Evolutionary conservation across 1,284 basidiomycete genomes (phyloP), one percentile per base, ranked within the genome.

Genomic region (Takashimella tepidaria): DNA sequence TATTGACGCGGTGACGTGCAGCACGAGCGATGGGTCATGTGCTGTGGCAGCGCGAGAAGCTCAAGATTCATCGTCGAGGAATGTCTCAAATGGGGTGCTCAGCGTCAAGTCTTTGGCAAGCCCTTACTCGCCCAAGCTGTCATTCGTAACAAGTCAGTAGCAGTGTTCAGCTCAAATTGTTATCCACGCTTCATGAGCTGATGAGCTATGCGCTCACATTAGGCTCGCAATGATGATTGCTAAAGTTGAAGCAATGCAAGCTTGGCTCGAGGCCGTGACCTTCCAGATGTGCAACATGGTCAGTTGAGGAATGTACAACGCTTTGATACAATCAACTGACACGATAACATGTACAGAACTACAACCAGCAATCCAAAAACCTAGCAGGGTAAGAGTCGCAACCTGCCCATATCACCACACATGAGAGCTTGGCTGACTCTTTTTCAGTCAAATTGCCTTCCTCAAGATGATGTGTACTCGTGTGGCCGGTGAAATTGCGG

Each of bases 251-350:
- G 83, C 87, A 0, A 84, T 83, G 53, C 92, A 96, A 69, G 83
- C 82, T 46, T 96, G 91, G 90, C 77, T 95, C 23, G 92, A 97
- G 60, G 87, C 83, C 67, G 78, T 95, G 58, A 93, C 91, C 0
- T 84, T 86, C 72, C 92, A 95, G 75, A 95, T 95, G 92, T 84
- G 82, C 70, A 85, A 92, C 64, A 92, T 92, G 72, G 65, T 62
- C 41, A 47, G 65, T 49, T 4, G n/a, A n/a, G n/a, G n/a, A n/a
- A n/a, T 37, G 8, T 57, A 21, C 20, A 13, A 21, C 20, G 25
- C 43, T 16, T 16, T 37, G 10, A 37, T 16, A 37, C 10, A 37
- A 37, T 37, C 31, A 37, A 19, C 12, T 41, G 21, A 20, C 31
- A 47, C 24, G 23, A 47, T 54, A 27, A 25, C 40, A 3, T 26